Percentiles rank a stretch among this genome's conserved stretches.
phyloP scores from a whole-genome alignment of 73 alveolate genomes.

The Uronychia setigera region DNA sequence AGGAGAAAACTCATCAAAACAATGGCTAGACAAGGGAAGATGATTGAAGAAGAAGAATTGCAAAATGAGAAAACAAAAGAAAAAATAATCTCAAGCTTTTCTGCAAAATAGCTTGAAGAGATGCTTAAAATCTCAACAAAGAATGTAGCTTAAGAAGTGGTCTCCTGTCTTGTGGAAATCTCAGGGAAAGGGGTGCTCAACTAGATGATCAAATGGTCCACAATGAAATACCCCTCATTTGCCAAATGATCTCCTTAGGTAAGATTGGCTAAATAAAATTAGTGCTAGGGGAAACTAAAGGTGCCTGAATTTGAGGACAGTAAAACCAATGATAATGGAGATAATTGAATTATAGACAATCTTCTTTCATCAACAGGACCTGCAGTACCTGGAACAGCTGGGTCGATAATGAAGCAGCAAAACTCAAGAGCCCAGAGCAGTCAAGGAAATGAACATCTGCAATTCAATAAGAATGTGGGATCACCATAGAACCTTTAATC shows the following conservation, averaged over 20 bases:
- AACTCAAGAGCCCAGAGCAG: background rate
- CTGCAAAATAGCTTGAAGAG: constrained; percentile 57
- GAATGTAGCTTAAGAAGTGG: constrained; percentile 45
- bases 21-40: constrained; percentile 43
- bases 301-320: background rate
- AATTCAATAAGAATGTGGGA: background rate
- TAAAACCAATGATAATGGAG: background rate
- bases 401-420: background rate
- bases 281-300: background rate
- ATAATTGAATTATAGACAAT: too few species aligned
- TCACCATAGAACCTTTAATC: background rate
- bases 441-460: background rate
- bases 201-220: background rate
- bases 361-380: background rate
- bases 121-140: constrained; percentile 65
- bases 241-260: background rate
- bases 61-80: constrained; percentile 60
- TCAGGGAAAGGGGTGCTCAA: background rate
- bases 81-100: constrained; percentile 41
- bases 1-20: constrained; percentile 59
- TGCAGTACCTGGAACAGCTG: background rate
- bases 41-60: constrained; percentile 55
- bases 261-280: background rate
- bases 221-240: background rate
- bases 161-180: constrained; percentile 6